Conservation (phyloP, 2,329 filamentous ascomycete genomes). For the Xylariaceae sp. region DNA sequence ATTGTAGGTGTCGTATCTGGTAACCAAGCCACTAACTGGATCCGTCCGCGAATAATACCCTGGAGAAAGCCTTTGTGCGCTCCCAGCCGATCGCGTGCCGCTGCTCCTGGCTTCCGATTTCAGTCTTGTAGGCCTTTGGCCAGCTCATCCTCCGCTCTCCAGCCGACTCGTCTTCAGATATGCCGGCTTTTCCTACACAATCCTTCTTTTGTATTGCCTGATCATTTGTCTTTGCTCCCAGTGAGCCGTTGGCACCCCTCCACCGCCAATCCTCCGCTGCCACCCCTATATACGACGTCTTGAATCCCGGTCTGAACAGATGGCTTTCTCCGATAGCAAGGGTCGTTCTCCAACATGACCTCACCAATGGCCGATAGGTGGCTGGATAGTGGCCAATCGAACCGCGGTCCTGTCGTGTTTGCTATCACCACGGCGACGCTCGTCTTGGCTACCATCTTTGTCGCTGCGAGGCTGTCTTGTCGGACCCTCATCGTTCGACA, state of each 20-base stretch:
- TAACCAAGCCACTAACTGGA: constrained; percentile 8
- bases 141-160: neutral
- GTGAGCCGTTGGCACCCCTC: constrained; percentile 4
- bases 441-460: constrained; percentile 67
- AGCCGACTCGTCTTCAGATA: constrained; percentile 10
- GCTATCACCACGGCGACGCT: constrained; percentile 67
- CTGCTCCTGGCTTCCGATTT: constrained; percentile 4
- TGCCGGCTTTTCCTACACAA: constrained; percentile 12
- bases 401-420: constrained; percentile 60
- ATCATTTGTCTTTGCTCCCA: constrained; percentile 9
- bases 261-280: neutral
- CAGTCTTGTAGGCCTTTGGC: neutral
- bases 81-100: neutral
- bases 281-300: constrained; percentile 2
- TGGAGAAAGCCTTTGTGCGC: constrained; percentile 3
- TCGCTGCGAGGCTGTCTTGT: constrained; percentile 68
- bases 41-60: constrained; percentile 6
- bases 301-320: constrained; percentile 24
- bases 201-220: constrained; percentile 4
- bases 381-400: constrained; percentile 24
- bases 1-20: constrained; percentile 9
- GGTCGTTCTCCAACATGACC: constrained; percentile 27
- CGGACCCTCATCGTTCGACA: constrained; percentile 68
- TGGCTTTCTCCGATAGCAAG: constrained; percentile 22
- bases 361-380: constrained; percentile 18